Evolutionary conservation across 1,284 basidiomycete genomes (phyloP).

Genomic region (Fomitopsis pinicola): DNA sequence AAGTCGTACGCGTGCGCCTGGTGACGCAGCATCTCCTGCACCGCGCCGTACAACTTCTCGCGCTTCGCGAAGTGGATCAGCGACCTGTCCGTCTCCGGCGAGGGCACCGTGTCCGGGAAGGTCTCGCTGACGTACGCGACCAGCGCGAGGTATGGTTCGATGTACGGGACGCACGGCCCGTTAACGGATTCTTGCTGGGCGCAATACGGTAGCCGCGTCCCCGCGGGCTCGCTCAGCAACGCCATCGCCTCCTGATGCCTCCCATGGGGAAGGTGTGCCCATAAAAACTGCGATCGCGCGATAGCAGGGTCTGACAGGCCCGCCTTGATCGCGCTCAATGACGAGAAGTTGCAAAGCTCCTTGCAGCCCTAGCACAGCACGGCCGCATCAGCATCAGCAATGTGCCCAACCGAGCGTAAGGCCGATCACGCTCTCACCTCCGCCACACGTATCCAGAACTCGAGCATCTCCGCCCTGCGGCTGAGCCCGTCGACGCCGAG

Average conservation of each 20-base stretch:
- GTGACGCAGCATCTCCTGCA: slow-evolving; percentile 53
- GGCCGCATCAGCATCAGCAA: not conserved
- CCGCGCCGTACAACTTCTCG: slow-evolving; percentile 51
- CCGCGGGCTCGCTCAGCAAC: slow-evolving; percentile 52
- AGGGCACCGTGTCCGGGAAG: slow-evolving; percentile 35
- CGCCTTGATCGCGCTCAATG: slow-evolving; percentile 62
- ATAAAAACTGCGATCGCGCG: slow-evolving; percentile 56
- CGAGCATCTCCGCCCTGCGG: slow-evolving; percentile 55
- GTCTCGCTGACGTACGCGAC: slow-evolving; percentile 54
- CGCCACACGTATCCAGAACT: slow-evolving; percentile 73
- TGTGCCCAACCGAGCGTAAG: not conserved
- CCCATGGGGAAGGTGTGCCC: slow-evolving; percentile 55
- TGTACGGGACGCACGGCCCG: slow-evolving; percentile 64
- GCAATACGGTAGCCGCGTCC: slow-evolving; percentile 57
- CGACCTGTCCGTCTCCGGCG: slow-evolving; percentile 20
- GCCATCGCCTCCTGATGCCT: slow-evolving; percentile 47
- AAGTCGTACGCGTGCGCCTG: slow-evolving; percentile 52
- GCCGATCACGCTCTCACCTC: slow-evolving; percentile 44
- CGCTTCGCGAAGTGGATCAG: slow-evolving; percentile 52
- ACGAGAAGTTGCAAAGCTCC: slow-evolving; percentile 59
- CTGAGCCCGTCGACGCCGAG: slow-evolving; percentile 45
- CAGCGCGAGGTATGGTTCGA: slow-evolving; percentile 59
- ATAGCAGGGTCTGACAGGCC: slow-evolving; percentile 59
- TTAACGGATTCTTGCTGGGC: slow-evolving; percentile 43
- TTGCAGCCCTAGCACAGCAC: slow-evolving; percentile 53